Conservation (phyloP, 768 basidiomycete species). For the Coprinopsis sp. region DNA sequence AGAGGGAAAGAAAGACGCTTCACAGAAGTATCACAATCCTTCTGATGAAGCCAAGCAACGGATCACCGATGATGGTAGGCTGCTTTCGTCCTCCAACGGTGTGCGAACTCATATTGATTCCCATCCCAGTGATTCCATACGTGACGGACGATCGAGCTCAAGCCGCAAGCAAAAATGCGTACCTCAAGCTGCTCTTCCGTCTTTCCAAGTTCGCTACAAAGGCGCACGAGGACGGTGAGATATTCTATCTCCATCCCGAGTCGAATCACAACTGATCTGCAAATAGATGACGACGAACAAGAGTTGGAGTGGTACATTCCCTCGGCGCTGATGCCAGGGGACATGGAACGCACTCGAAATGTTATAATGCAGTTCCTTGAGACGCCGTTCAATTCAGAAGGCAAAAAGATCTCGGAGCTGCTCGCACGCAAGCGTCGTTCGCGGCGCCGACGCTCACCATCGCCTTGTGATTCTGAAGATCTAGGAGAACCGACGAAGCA, state of each 20-base stretch:
- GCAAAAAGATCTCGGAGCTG: conserved; percentile 69
- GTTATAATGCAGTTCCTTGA: conserved; percentile 83
- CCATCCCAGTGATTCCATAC: conserved; percentile 59
- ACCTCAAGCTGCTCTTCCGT: conserved; percentile 82
- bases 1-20: conserved; percentile 22
- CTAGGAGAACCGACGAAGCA: conserved; percentile 39
- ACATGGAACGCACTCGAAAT: conserved; percentile 62
- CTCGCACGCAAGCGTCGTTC: conserved; percentile 60
- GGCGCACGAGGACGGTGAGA: conserved; percentile 60
- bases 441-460: conserved; percentile 44
- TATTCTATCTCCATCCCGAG: neutral
- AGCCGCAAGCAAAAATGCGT: conserved; percentile 71
- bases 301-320: conserved; percentile 80
- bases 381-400: conserved; percentile 75
- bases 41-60: conserved; percentile 68
- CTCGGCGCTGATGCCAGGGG: conserved; percentile 56
- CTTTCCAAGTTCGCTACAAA: conserved; percentile 58
- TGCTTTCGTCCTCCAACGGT: neutral
- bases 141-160: conserved; percentile 67
- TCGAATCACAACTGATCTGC: too few species aligned
- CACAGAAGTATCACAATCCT: conserved; percentile 24
- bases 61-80: conserved; percentile 74
- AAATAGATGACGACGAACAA: conserved; percentile 67
- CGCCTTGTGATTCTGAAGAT: conserved; percentile 41
- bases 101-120: neutral